Evolutionary conservation across 345 rosid genomes (phyloP).

Genomic region (Salix purpurea): DNA sequence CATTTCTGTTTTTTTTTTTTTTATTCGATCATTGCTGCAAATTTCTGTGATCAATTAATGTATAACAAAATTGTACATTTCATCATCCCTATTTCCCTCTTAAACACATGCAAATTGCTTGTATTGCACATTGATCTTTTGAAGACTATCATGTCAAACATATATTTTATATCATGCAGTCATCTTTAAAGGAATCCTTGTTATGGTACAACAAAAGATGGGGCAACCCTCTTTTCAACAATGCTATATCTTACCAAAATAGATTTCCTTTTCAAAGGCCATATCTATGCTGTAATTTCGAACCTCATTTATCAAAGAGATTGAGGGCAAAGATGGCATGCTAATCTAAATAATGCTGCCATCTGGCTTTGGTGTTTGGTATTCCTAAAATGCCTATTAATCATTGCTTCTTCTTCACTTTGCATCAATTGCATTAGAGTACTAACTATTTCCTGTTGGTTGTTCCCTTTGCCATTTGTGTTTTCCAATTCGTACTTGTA

Average conservation of each 20-base stretch:
- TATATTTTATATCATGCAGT: too few relatives aligned
- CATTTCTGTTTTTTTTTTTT: background rate
- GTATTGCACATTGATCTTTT: too few relatives aligned
- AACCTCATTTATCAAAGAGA: background rate
- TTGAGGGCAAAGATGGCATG: background rate
- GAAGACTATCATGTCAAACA: too few relatives aligned
- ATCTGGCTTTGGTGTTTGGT: background rate
- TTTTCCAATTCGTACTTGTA: background rate
- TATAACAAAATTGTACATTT: too few relatives aligned
- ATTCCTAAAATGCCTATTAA: background rate
- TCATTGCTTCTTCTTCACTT: background rate
- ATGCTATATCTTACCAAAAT: too few relatives aligned
- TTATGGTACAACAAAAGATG: too few relatives aligned
- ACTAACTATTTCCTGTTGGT: background rate
- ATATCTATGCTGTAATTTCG: background rate
- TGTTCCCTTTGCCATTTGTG: background rate
- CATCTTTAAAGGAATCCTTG: too few relatives aligned
- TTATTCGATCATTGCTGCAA: background rate
- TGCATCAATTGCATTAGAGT: background rate
- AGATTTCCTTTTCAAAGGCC: too few relatives aligned
- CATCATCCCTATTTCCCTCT: too few relatives aligned
- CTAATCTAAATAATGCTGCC: background rate
- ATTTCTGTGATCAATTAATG: background rate
- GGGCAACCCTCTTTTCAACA: too few relatives aligned
- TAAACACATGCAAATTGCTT: too few relatives aligned